phyloP scores from a whole-genome alignment of 495 filamentous ascomycete genomes.

The Penicillium turbatum region DNA sequence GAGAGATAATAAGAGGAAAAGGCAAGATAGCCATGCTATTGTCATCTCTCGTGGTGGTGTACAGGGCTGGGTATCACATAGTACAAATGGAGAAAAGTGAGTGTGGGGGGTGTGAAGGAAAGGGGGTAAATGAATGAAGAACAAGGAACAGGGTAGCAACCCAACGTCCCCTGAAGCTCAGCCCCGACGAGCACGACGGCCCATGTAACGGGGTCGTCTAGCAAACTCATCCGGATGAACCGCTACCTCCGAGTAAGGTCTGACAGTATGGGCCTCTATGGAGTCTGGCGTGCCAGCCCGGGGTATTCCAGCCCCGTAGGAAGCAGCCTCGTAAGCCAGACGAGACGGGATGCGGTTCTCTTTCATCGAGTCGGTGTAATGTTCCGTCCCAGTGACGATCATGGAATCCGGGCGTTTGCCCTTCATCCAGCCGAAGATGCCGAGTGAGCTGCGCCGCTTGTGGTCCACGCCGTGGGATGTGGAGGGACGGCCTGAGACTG shows the following conservation, averaged over 20 bases:
- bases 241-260: conserved; percentile 18
- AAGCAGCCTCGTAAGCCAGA: conserved; percentile 8
- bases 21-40: neutral
- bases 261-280: conserved; percentile 9
- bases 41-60: neutral
- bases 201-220: conserved; percentile 38
- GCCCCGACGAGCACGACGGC: conserved; percentile 32
- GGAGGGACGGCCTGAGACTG: conserved; percentile 23
- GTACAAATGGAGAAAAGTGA: neutral
- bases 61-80: conserved; percentile 14
- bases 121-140: neutral
- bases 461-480: conserved; percentile 34
- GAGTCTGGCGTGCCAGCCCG: conserved; percentile 17
- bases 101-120: neutral
- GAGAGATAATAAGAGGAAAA: neutral
- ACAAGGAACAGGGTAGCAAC: neutral
- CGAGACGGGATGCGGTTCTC: conserved; percentile 14
- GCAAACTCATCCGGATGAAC: conserved; percentile 16
- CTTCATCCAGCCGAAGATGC: conserved; percentile 46
- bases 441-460: conserved; percentile 39
- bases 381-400: conserved; percentile 14
- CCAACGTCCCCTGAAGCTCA: conserved; percentile 1
- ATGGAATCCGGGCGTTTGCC: conserved; percentile 25
- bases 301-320: neutral
- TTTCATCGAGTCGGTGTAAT: conserved; percentile 12